Evolutionary conservation across 768 basidiomycete genomes (phyloP), one percentile per base, ranked within the genome.

Genomic region (Termitomyces sp.): DNA sequence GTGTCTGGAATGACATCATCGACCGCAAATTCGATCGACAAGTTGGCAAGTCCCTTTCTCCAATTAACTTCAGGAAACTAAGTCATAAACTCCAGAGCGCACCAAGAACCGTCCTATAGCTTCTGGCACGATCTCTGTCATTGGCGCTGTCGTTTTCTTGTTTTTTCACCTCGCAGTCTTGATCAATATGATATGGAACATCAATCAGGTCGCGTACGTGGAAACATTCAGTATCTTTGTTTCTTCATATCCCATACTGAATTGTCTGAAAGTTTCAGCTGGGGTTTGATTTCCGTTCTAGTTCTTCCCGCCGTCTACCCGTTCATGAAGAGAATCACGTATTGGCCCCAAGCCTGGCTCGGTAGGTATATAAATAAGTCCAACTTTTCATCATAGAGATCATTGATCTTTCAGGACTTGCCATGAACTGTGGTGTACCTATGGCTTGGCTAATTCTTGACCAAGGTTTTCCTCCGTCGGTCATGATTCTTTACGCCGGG

Each of bases 261-360:
- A 38, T 20, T 30, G 5, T 33, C 51, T 5, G 4, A n/a, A 32
- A 64, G 58, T 23, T 61, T 61, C 20, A 30, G 43, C 41, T 60
- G 63, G 44, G 67, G 67, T 2, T 26, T 65, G 7, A 23, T 64
- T 10, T 59, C 64, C 12, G 65, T 70, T 35, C 56, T 70, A 20
- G 57, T 60, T 28, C 58, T 67, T 26, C 63, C 63, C 35, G 64
- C 63, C 32, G 40, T 74, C 23, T 78, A 78, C 57, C 77, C 77
- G 8, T 61, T 77, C 14, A 72, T 75, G 68, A 78, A 77, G 60
- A 69, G 77, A 6, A 67, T 71, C 57, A 77, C 75, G 9, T 71
- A 73, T 61, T 78, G 75, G 75, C 76, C 76, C 4, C 77, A 78
- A 53, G 73, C 74, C 4, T 77, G 73, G 74, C 72, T 78, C 36